Base-by-base conservation (phyloP, 257 asterid genomes). In the Leonotis leonurus region DNA sequence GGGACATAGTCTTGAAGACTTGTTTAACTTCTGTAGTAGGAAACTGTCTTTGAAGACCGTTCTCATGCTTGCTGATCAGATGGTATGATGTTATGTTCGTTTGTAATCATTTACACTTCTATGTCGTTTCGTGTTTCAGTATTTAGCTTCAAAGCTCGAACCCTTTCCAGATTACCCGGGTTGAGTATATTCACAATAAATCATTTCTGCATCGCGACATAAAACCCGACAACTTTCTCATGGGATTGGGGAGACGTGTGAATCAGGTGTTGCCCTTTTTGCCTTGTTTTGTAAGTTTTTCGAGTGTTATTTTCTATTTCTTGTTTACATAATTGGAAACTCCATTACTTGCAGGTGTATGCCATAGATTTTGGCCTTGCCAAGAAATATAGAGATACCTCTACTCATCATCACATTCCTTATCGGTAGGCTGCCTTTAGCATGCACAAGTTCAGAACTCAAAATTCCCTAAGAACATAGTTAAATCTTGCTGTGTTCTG, bases 1-100 rank as follows among this genome's bases (percentile, higher is more conserved):
- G 65, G 97, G 96, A 32, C 97, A 91, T 44, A 90, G 96, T 77
- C 93, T 90, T 77, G 97, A 90, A 80, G 96, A 90, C 78, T 73
- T 90, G 64, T 90, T 87, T 55, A 90, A 80, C 79, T 90, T 85
- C 81, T 90, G 96, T 59, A 90, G 88, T 71, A 77, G 93, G 77
- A 87, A 83, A 78, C 77, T 90, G 51, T 85, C 97, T 36, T 72
- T 90, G 64, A 90, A 90, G 80, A 90, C 97, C 40, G 96, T 87
- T 70, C 89, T 90, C 62, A 90, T 90, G 96, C 95, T 90, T 40
- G 96, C 93, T 1, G 97, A 89, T 80, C 95, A 87, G 79, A 85
- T 87, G 90, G 95, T 87, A 67, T 16, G 39, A 22, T 44, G 21
- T 62, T 69, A 14, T 41, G 43, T 54, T 46, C 70, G 41, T 59